Base-by-base conservation (phyloP, 352 stramenopile species). In the Pythium vanterpoolii region DNA sequence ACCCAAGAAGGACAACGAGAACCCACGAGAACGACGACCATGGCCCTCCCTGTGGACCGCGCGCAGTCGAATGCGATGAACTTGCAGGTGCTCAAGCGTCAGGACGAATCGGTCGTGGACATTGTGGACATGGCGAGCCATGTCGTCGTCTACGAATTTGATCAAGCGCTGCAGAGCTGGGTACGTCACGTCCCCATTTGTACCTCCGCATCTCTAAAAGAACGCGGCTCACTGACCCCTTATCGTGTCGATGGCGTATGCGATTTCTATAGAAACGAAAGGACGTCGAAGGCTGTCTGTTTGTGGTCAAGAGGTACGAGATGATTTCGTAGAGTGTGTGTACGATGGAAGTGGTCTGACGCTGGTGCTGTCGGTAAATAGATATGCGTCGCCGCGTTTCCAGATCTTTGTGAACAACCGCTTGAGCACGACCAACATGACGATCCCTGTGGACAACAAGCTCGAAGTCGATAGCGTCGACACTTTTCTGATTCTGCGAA, bases 371-470 rank as follows among this genome's bases (percentile, higher is more conserved):
- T 34, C 6, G 1, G 1, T 55, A 31, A 21, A 19, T 30, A 92
- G 83, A 73, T 86, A 79, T 50, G 80, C 81, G 44, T 67, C 81
- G 21, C 86, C 86, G 30, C 81, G 78, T 47, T 93, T 91, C 69
- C 86, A 95, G 73, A 84, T 95, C 53, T 89, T 88, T 47, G 82
- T 95, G n/a, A 95, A 90, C 66, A 95, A 95, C 64, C 86, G 86
- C n/a, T 55, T 95, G 60, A 95, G 80, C 63, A 95, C 86, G 49
- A 91, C 80, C 45, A 95, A 95, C 62, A 87, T 95, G 77, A 83
- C 77, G 66, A 77, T 95, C 56, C 56, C 77, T 10, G 64, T 95
- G 43, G 76, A 90, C 55, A 82, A 76, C 27, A 67, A 71, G 56
- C 74, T 95, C 5, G 73, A 91, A 51, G 79, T 95, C 43, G 84